Base-by-base conservation (phyloP, 768 basidiomycete species). In the Hebeloma cylindrosporum region DNA sequence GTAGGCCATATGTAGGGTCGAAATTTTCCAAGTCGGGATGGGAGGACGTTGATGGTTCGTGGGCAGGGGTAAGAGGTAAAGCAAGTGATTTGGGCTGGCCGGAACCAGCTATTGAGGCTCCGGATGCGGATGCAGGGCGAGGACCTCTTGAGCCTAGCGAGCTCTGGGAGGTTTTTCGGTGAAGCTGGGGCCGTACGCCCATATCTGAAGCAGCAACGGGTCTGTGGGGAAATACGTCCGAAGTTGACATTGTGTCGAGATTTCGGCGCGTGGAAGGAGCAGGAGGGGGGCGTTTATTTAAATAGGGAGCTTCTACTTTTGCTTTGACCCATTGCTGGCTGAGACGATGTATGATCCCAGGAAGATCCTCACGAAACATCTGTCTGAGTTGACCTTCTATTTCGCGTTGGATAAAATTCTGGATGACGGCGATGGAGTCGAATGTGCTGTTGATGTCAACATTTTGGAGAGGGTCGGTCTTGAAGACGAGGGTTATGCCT, bases 401-500 rank as follows among this genome's bases (percentile, higher is more conserved):
- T 69, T 98, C 95, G 46, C 84, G 81, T 64, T 98, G 96, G 48
- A 99, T 93, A 65, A 94, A 98, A 45, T 93, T 93, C 62, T 97
- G 90, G 39, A 99, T 96, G 52, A 97, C 94, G 34, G 90, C 92
- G 51, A 99, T 95, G 3, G 91, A 93, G 66, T 99, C 96, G 59
- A 99, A 99, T 2, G 94, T 97, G 64, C 87, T 89, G 66, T 88
- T 93, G 62, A 99, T 98, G 60, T 98, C 91, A 41, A 99, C 93
- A 53, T 92, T 90, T 68, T 99, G 93, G 28, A 99, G 78, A 2
- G 96, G 96, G 67, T 99, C 96, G 26, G 96, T 98, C 71, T 98
- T 98, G 82, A 99, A 99, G 18, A 98, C 96, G 41, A 99, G 82
- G 0, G 96, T 98, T 61, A 98, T 97, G 31, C 96, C 96, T 60